Conservation (phyloP, 495 filamentous ascomycete genomes). For the Aspergillus carlsbadensis region DNA sequence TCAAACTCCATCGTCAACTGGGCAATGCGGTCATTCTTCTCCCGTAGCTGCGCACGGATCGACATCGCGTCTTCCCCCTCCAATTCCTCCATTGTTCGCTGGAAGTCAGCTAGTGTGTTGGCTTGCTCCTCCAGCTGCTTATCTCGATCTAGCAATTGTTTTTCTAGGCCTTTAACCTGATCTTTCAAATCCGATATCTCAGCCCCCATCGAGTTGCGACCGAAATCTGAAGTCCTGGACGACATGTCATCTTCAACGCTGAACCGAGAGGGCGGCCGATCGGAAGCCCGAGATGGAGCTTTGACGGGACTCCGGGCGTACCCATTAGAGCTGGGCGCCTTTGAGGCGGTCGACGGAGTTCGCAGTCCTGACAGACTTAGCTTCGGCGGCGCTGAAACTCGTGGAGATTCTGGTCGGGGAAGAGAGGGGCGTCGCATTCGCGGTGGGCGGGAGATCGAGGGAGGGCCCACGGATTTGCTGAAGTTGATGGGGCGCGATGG, state of each 20-base stretch:
- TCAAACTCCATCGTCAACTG: slow-evolving; percentile 95
- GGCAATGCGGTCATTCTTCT: slow-evolving; percentile 95
- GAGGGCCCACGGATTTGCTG: slow-evolving; percentile 82
- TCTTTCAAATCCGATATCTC: slow-evolving; percentile 54
- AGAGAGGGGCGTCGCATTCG: slow-evolving; percentile 66
- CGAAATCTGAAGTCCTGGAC: slow-evolving; percentile 46
- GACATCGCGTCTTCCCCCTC: slow-evolving; percentile 77
- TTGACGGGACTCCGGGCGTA: slow-evolving; percentile 43
- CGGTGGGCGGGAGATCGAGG: slow-evolving; percentile 60
- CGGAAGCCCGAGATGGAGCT: slow-evolving; percentile 41
- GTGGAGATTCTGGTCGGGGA: slow-evolving; percentile 81
- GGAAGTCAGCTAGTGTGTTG: slow-evolving; percentile 65
- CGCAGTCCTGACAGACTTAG: slow-evolving; percentile 55
- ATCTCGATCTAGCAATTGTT: slow-evolving; percentile 80
- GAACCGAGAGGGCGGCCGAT: slow-evolving; percentile 43
- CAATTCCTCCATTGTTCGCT: slow-evolving; percentile 51
- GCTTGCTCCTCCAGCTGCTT: slow-evolving; percentile 85
- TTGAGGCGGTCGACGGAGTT: slow-evolving; percentile 39
- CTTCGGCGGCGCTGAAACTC: slow-evolving; percentile 50
- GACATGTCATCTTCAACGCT: slow-evolving; percentile 39
- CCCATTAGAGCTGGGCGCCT: slow-evolving; percentile 30
- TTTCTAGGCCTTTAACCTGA: slow-evolving; percentile 61
- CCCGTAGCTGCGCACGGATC: slow-evolving; percentile 76
- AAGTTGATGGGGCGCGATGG: slow-evolving; percentile 65
- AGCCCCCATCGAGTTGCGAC: slow-evolving; percentile 38